phyloP scores from a whole-genome alignment of 75 land plant species.

The Picea glauca region DNA sequence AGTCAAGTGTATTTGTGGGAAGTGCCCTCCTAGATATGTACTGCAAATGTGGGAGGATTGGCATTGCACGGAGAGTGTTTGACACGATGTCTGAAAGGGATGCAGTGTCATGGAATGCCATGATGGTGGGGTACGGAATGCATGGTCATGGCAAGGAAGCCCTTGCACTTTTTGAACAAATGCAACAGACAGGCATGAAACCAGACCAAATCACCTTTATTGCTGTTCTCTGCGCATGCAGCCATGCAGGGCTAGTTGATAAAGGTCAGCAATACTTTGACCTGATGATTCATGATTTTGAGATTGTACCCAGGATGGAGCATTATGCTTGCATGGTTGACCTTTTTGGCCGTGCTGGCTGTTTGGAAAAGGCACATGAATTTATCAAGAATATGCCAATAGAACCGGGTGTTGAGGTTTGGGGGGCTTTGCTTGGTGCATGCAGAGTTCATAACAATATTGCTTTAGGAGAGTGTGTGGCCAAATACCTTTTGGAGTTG shows the following conservation, averaged over 20 bases:
- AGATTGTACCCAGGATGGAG: slow-evolving; percentile 26
- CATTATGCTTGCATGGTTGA: slow-evolving; percentile 48
- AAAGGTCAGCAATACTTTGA: slow-evolving; percentile 24
- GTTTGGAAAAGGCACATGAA: slow-evolving; percentile 27
- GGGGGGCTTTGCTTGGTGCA: slow-evolving; percentile 39
- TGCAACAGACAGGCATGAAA: slow-evolving; percentile 13
- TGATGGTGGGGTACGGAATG: slow-evolving; percentile 35
- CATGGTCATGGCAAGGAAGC: slow-evolving; percentile 33
- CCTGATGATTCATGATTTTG: slow-evolving; percentile 18
- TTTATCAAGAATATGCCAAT: slow-evolving; percentile 44
- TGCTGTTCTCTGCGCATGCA: slow-evolving; percentile 29
- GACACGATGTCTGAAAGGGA: slow-evolving; percentile 20
- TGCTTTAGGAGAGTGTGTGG: slow-evolving; percentile 19
- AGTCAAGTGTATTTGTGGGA: slow-evolving; percentile 21
- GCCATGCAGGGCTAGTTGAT: slow-evolving; percentile 23
- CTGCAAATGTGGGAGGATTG: slow-evolving; percentile 54
- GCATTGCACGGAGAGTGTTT: slow-evolving; percentile 34
- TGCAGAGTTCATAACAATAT: slow-evolving; percentile 25
- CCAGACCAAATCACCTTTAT: slow-evolving; percentile 34
- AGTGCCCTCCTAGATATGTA: slow-evolving; percentile 55
- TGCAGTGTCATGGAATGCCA: slow-evolving; percentile 49
- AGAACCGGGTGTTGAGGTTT: slow-evolving; percentile 29
- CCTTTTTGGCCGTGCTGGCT: slow-evolving; percentile 38
- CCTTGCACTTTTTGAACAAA: slow-evolving; percentile 19
- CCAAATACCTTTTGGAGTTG: slow-evolving; percentile 6